phyloP scores from a whole-genome alignment of 2,329 filamentous ascomycete species.

The Emergomyces orientalis region DNA sequence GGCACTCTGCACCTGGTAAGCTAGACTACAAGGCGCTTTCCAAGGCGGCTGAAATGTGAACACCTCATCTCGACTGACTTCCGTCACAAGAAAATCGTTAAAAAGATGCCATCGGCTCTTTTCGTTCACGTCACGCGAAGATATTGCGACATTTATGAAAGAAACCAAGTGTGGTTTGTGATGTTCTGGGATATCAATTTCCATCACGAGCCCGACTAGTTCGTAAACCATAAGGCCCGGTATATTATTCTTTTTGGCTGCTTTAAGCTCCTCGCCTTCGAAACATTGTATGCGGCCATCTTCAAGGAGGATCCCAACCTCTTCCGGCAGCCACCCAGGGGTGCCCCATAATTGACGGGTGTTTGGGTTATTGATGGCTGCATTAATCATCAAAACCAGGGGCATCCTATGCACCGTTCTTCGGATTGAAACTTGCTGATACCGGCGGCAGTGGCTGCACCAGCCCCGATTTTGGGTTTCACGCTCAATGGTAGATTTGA shows the following conservation, averaged over 20 bases:
- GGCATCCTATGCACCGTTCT: constrained; percentile 78
- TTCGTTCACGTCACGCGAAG: constrained; percentile 37
- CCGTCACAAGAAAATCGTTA: constrained; percentile 89
- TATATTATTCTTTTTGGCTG: constrained; percentile 67
- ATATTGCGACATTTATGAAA: constrained; percentile 66
- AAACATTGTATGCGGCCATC: constrained; percentile 91
- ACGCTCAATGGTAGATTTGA: constrained; percentile 87
- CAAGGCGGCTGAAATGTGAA: constrained; percentile 80
- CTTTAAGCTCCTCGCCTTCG: constrained; percentile 78
- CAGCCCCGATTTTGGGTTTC: constrained; percentile 84
- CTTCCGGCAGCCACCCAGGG: constrained; percentile 83
- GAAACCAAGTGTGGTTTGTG: constrained; percentile 87
- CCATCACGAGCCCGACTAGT: constrained; percentile 77
- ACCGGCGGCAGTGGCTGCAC: constrained; percentile 84
- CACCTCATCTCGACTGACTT: constrained; percentile 71
- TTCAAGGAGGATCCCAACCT: constrained; percentile 86
- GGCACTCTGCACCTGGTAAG: constrained; percentile 72
- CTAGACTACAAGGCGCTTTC: constrained; percentile 83
- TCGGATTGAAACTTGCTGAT: constrained; percentile 75
- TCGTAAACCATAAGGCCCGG: constrained; percentile 85
- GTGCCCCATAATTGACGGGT: constrained; percentile 71
- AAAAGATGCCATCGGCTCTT: constrained; percentile 86
- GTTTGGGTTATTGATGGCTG: constrained; percentile 61
- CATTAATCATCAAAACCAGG: constrained; percentile 77
- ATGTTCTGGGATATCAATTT: constrained; percentile 76